These are phyloP conservation scores for Populus euphratica DNA, from an alignment of 345 rosid species.

Conservation along the genomic window DNA sequence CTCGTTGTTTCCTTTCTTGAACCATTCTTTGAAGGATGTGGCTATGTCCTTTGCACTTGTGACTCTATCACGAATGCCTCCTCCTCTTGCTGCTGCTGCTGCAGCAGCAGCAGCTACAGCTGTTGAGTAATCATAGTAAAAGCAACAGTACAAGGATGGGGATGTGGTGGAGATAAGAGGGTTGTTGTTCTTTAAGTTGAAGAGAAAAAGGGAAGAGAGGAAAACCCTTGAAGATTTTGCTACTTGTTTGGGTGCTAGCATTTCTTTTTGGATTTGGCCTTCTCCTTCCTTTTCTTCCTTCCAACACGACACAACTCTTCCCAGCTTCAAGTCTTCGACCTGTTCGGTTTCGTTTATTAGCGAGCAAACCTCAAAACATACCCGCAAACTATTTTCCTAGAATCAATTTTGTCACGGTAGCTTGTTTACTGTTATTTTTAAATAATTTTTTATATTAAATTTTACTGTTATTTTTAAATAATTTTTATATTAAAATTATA, in stretches of 20 bases:
- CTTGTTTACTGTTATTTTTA: too few relatives aligned
- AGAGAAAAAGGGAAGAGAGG: background rate
- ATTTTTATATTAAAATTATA: too few relatives aligned
- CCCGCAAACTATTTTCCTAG: too few relatives aligned
- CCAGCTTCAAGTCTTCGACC: too few relatives aligned
- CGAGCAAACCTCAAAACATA: too few relatives aligned
- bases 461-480: too few relatives aligned
- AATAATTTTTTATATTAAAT: too few relatives aligned
- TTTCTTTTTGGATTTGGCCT: background rate
- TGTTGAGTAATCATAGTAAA: background rate
- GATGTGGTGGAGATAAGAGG: background rate
- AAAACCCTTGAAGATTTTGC: slow-evolving; percentile 10
- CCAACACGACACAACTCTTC: too few relatives aligned
- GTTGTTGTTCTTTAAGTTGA: background rate
- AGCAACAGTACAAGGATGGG: background rate
- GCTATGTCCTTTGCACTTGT: slow-evolving; percentile 34
- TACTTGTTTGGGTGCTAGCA: slow-evolving; percentile 6
- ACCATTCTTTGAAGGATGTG: slow-evolving; percentile 56
- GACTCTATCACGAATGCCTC: too few relatives aligned
- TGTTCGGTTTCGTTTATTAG: too few relatives aligned
- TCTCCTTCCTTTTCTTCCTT: background rate
- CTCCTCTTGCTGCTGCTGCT: background rate
- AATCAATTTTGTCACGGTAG: too few relatives aligned
- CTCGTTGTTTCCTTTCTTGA: slow-evolving; percentile 29
- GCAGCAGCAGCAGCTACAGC: background rate